Evolutionary conservation across 73 alveolate species (phyloP).

Genomic region (Diophrys sp.): DNA sequence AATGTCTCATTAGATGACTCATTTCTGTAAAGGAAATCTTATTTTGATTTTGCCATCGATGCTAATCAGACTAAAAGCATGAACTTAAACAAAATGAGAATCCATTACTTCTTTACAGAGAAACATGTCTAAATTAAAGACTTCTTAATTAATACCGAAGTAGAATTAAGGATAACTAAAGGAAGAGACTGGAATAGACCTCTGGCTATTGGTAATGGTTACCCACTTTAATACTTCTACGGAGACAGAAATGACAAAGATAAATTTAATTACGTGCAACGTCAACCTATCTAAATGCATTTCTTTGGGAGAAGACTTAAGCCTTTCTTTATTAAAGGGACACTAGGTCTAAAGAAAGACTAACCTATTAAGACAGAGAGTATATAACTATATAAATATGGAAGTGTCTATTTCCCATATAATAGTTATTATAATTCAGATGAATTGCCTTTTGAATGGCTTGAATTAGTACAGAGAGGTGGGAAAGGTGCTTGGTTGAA

Average conservation of each 20-base stretch:
- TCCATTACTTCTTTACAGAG: slow-evolving; percentile 76
- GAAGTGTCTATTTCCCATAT: slow-evolving; percentile 23
- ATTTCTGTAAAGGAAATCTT: too few species aligned
- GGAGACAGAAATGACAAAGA: neutral
- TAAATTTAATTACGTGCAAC: neutral
- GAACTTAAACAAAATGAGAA: slow-evolving; percentile 53
- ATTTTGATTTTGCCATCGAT: too few species aligned
- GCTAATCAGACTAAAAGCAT: neutral
- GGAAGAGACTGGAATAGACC: slow-evolving; percentile 74
- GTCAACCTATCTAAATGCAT: slow-evolving; percentile 11
- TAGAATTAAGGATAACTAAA: slow-evolving; percentile 66
- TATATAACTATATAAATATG: slow-evolving; percentile 6
- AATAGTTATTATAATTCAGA: slow-evolving; percentile 19
- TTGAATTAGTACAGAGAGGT: slow-evolving; percentile 8
- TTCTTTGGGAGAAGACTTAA: slow-evolving; percentile 11
- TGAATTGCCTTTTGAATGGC: slow-evolving; percentile 29
- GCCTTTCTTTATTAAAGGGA: slow-evolving; percentile 9
- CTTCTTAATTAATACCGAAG: slow-evolving; percentile 64
- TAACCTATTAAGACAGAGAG: slow-evolving; percentile 18
- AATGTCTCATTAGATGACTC: too few species aligned
- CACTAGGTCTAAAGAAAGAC: slow-evolving; percentile 24
- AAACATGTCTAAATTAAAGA: slow-evolving; percentile 41
- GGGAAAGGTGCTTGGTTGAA: neutral
- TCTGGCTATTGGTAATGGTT: slow-evolving; percentile 39
- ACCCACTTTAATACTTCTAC: slow-evolving; percentile 37